These are phyloP conservation scores for Agaricales sp. DNA, from an alignment of 1,284 basidiomycete genomes.

Conservation along the genomic window DNA sequence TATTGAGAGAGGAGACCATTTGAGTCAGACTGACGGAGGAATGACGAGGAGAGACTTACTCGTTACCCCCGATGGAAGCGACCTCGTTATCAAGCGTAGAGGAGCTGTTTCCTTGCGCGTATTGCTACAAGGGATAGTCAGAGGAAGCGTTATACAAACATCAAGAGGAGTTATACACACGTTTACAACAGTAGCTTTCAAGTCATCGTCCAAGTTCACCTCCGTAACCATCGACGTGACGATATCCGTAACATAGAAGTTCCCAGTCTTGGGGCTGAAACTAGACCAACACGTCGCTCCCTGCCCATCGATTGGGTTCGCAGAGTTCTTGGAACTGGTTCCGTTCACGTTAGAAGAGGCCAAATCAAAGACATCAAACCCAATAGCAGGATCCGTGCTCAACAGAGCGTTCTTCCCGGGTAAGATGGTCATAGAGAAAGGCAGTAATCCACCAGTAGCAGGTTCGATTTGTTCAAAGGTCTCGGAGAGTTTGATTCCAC, in stretches of 20 bases:
- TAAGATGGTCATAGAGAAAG: conserved; percentile 23
- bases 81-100: conserved; percentile 37
- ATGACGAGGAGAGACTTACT: conserved; percentile 23
- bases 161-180: conserved; percentile 13
- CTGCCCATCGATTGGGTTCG: conserved; percentile 30
- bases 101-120: conserved; percentile 25
- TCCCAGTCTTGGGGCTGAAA: conserved; percentile 34
- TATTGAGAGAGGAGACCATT: conserved; percentile 11
- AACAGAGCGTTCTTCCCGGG: conserved; percentile 22
- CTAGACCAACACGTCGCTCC: conserved; percentile 37
- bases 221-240: conserved; percentile 33
- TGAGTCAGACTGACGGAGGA: not conserved
- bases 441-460: conserved; percentile 16
- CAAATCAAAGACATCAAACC: conserved; percentile 21
- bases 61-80: conserved; percentile 29
- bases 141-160: not conserved
- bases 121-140: conserved; percentile 22
- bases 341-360: conserved; percentile 4
- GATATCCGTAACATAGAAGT: conserved; percentile 39
- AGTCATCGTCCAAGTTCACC: conserved; percentile 32
- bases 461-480: conserved; percentile 16
- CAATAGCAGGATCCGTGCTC: conserved; percentile 21
- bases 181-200: conserved; percentile 33
- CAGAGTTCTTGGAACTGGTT: conserved; percentile 17
- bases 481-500: too few relatives aligned